Base-by-base conservation (phyloP, 2,329 filamentous ascomycete genomes). In the Talaromyces sp. region DNA sequence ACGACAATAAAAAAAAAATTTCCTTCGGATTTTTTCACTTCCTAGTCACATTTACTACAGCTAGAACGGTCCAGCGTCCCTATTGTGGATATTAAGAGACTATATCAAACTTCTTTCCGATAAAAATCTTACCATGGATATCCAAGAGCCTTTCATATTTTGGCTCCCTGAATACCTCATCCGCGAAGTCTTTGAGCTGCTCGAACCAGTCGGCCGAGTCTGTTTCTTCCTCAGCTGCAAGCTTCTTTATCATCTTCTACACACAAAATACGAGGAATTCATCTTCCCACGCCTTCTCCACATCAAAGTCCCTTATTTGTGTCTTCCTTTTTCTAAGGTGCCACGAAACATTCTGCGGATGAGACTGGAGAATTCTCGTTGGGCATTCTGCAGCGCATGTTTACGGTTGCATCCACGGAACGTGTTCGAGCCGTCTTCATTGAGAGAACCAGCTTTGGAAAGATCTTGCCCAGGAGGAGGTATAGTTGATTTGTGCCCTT, bases 401-500 rank as follows among this genome's bases (percentile, higher is more conserved):
- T 21, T 54, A 54, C 38, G 32, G 52, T 32, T 54, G 19, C 52
- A 54, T 54, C 52, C 52, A 54, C 52, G 14, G 6, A 29, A 24
- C 21, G 14, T 14, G 14, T 54, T 54, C 31, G 9, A 19, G 27
- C 10, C n/a, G 7, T 29, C 17, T 32, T 21, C 52, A 32, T 19
- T 35, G 21, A 32, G 9, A 35, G 3, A 7, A 19, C 52, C 52
- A 35, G n/a, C 62, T 41, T 14, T 61, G n/a, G 7, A 54, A 51
- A 62, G 60, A 38, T 38, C 29, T 17, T 65, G 63, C 27, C 32
- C 41, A 56, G 19, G 29, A 19, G 53, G 59, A 26, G 56, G 62
- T 31, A 60, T 64, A 38, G 51, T 50, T 43, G 58, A 61, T 56
- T 24, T 64, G 12, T 62, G 60, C 31, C 62, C 58, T 12, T 65